A percentile compares a stretch with the other conserved stretches of the same genome.
phyloP scores from a whole-genome alignment of 2,329 filamentous ascomycete genomes.

The Coniochaeta sp. region DNA sequence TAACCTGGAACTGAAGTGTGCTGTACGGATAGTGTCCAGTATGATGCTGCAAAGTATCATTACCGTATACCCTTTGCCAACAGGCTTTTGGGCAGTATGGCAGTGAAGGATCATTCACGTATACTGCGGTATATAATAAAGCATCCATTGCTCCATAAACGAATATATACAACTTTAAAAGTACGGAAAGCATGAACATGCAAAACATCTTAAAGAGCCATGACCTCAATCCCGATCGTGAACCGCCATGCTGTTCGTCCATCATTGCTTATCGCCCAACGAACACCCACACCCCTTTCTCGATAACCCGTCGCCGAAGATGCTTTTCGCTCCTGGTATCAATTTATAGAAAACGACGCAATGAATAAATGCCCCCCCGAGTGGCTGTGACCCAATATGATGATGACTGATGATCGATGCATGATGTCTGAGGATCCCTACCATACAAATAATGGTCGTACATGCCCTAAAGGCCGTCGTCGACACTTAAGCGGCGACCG shows the following conservation, averaged over 20 bases:
- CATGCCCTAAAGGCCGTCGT: not conserved
- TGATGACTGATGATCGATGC: not conserved
- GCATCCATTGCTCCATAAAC: not conserved
- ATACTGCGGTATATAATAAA: not conserved
- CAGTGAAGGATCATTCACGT: too few species aligned
- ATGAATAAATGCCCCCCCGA: not conserved
- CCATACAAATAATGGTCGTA: not conserved
- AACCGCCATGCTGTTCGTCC: not conserved
- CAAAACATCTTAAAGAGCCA: not conserved
- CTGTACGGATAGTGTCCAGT: too few species aligned
- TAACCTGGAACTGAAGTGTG: too few species aligned
- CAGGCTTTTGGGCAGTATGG: too few species aligned
- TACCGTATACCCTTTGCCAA: too few species aligned
- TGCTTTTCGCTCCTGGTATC: not conserved
- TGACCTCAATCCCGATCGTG: not conserved
- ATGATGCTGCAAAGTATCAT: too few species aligned
- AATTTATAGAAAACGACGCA: not conserved
- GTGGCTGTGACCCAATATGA: not conserved
- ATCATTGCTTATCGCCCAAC: not conserved
- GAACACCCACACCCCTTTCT: not conserved
- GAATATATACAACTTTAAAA: not conserved
- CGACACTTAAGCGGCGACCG: slow-evolving; percentile 1
- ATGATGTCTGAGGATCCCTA: not conserved
- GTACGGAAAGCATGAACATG: not conserved
- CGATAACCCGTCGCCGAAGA: not conserved